Conservation (phyloP, 345 rosid genomes). For the Pelargonium nanum region DNA sequence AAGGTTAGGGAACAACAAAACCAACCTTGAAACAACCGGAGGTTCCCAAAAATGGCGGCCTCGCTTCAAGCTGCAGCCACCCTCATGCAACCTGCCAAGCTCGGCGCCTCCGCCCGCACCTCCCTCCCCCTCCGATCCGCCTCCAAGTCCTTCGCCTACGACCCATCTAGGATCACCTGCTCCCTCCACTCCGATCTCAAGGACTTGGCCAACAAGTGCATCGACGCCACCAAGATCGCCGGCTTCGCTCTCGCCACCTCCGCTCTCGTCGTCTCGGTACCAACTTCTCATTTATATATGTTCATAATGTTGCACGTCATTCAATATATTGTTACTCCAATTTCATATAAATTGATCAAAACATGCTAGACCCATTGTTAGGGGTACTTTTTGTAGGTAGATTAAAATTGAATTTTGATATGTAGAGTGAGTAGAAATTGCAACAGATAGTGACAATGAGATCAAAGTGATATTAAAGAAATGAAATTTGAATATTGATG, state of each 20-base stretch:
- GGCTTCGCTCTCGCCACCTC: conserved; percentile 92
- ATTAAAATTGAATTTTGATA: too few relatives aligned
- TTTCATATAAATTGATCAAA: too few relatives aligned
- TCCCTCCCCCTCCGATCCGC: conserved; percentile 43
- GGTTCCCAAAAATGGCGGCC: conserved; percentile 49
- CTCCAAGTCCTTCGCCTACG: conserved; percentile 54
- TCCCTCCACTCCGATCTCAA: conserved; percentile 57
- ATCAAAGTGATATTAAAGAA: too few relatives aligned
- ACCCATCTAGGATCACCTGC: conserved; percentile 59
- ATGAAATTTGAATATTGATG: too few relatives aligned
- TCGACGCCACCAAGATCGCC: conserved; percentile 65
- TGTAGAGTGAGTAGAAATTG: too few relatives aligned
- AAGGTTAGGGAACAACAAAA: not conserved
- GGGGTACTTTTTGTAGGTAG: too few relatives aligned
- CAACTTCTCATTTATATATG: not conserved
- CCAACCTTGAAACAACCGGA: not conserved
- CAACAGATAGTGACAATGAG: too few relatives aligned
- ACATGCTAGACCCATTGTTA: too few relatives aligned
- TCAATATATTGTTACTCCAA: too few relatives aligned
- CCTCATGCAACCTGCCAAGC: conserved; percentile 64
- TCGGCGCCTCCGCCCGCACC: conserved; percentile 31
- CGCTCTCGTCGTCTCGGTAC: conserved; percentile 89
- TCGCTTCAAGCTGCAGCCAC: conserved; percentile 88
- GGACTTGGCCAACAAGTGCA: conserved; percentile 60
- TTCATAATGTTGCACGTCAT: too few relatives aligned